Percentiles rank a stretch among this genome's conserved stretches.
Conservation (phyloP, 129 eudicot genomes). For the Arctium minus region DNA sequence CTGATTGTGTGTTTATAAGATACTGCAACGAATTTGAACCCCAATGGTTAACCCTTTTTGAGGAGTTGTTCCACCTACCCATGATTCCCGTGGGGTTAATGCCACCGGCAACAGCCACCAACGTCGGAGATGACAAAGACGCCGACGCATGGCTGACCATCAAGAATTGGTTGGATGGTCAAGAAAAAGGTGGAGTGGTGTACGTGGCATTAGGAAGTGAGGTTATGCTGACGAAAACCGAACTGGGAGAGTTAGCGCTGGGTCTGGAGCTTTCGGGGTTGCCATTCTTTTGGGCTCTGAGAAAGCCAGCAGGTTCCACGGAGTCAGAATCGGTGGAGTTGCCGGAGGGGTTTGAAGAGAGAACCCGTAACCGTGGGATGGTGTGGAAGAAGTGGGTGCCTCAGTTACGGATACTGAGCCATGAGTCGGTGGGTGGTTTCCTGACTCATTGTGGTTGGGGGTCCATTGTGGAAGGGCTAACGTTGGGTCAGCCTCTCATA, state of each 20-base stretch:
- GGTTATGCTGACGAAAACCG: slow-evolving; percentile 20
- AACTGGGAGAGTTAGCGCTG: slow-evolving; percentile 38
- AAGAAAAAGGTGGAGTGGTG: slow-evolving; percentile 31
- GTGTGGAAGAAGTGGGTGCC: slow-evolving; percentile 55
- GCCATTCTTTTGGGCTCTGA: slow-evolving; percentile 54
- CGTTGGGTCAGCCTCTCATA: slow-evolving; percentile 28
- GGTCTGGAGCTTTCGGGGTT: slow-evolving; percentile 50
- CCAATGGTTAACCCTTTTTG: slow-evolving; percentile 38
- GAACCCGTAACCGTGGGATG: slow-evolving; percentile 25
- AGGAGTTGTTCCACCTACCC: slow-evolving; percentile 27
- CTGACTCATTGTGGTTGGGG: slow-evolving; percentile 46
- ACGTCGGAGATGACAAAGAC: neutral
- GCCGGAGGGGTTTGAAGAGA: slow-evolving; percentile 28
- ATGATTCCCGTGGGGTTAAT: slow-evolving; percentile 47
- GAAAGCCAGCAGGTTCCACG: slow-evolving; percentile 10
- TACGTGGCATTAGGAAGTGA: slow-evolving; percentile 50
- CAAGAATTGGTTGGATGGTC: slow-evolving; percentile 41
- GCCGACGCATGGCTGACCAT: slow-evolving; percentile 28
- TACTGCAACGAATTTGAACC: slow-evolving; percentile 42
- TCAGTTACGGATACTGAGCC: slow-evolving; percentile 40
- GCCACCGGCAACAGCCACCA: slow-evolving; percentile 25
- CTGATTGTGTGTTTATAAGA: slow-evolving; percentile 24
- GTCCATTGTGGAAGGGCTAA: slow-evolving; percentile 33
- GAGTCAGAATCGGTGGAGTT: slow-evolving; percentile 14
- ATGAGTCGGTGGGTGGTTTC: slow-evolving; percentile 40